Evolutionary conservation across 2,329 filamentous ascomycete species (phyloP), one percentile per base, ranked within the genome.

Genomic region (Hortaea werneckii): DNA sequence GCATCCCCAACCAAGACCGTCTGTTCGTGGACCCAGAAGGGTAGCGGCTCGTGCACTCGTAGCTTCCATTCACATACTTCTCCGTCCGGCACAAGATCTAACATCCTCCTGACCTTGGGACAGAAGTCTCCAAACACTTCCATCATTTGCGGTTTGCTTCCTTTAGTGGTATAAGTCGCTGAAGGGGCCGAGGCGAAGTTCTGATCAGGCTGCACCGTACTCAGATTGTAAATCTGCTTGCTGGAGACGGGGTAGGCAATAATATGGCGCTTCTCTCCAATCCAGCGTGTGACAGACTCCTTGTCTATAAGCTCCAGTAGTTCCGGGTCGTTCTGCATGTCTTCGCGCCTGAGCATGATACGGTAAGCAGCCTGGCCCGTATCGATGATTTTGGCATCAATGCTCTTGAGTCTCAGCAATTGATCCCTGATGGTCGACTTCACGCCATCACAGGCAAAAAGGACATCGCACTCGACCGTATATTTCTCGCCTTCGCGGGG

Each of bases 311-410:
- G 72, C n/a, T 67, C 72, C 44, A 82, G 68, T 41, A 87, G 70
- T 52, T 85, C 82, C 0, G 82, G 75, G 54, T 88, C 83, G 20
- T 75, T 54, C 46, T 72, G 65, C 77, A 89, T 83, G 48, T 82
- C 72, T 29, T 78, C 73, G 9, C 84, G 77, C 1, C 75, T 77
- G 12, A 89, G 73, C 77, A 89, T 83, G 64, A 89, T 85, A 9
- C 85, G 78, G 68, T 89, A 89, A 2, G 83, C 83, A 0, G 85
- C 85, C 66, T 88, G 82, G 4, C 82, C 79, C 0, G 84, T 87
- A 52, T 86, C 82, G 48, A 79, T 70, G 55, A 82, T 77, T 44
- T 77, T 70, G 20, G 74, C 74, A 5, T 66, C 63, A 50, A 74
- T 67, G 38, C 72, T 70, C 1, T 78, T 65, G 37, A 69, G 65